Evolutionary conservation across 805 yeast genomes (phyloP), one percentile per base, ranked within the genome.

Genomic region (Candida taoyuanica): DNA sequence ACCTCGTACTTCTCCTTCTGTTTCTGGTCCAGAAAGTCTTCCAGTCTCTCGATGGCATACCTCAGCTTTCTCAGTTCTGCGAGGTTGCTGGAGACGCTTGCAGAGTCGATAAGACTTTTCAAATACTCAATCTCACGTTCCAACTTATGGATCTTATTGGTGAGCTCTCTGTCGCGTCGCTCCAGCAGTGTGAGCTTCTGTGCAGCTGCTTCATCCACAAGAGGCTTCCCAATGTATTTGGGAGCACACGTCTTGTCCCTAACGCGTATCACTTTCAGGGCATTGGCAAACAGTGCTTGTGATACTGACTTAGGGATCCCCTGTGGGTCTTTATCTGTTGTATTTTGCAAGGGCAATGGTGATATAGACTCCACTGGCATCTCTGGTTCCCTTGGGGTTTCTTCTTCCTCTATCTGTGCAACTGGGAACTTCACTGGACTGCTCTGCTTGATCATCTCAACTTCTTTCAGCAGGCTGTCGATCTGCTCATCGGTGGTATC

Each of bases 1-100:
- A 64, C 50, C 29, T 67, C 73, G 46, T 68, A 67, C 44, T 62
- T 63, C 47, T 67, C 67, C 49, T 67, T 68, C 32, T 58, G 60
- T 46, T 68, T 67, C 33, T 55, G 58, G 34, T 68, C 72, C 14
- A 65, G 47, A 33, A 61, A 68, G 25, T 61, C 64, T 41, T 67
- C 65, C 29, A 68, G 42, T 45, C 59, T 62, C 14, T 43, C 53
- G 19, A 67, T 56, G 8, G 71, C 73, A 14, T 45, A 47, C 33
- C 56, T 48, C 28, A 68, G 42, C 40, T 65, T 66, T 31, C 63
- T 55, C n/a, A 59, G 40, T 37, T 68, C 73, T 1, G 37, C 33
- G 17, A 56, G 29, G 29, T 63, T 67, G n/a, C 64, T 56, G 2
- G 65, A 50, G 13, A 68, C 48, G 6, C 63, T 53, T 2, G 65